These are phyloP conservation scores for Aspergillus candidus DNA, from an alignment of 2,329 filamentous ascomycete species.

Conservation along the genomic window DNA sequence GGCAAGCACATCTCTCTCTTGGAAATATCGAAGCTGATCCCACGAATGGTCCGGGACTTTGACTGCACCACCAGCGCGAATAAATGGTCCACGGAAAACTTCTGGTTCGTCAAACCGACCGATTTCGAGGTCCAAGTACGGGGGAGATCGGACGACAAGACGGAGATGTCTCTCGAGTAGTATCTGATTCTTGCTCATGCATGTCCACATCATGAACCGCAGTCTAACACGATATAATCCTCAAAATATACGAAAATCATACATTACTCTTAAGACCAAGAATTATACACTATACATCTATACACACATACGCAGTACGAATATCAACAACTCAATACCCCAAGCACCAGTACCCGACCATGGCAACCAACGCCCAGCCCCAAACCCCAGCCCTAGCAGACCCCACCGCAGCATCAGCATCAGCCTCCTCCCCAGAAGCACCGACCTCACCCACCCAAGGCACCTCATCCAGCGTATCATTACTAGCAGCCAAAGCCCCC, in stretches of 20 bases:
- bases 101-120: slow-evolving; percentile 41
- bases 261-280: too few species aligned
- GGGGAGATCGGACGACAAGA: background rate
- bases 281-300: too few species aligned
- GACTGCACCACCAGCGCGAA: slow-evolving; percentile 15
- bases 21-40: slow-evolving; percentile 35
- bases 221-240: too few species aligned
- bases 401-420: background rate
- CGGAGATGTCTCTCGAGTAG: too few species aligned
- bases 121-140: slow-evolving; percentile 34
- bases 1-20: slow-evolving; percentile 35
- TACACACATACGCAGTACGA: background rate
- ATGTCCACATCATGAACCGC: too few species aligned
- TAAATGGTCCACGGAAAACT: slow-evolving; percentile 35
- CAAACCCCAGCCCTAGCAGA: background rate
- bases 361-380: slow-evolving; percentile 4
- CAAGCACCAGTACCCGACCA: slow-evolving; percentile 3
- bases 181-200: too few species aligned
- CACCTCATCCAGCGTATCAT: slow-evolving; percentile 17
- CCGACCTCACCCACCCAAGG: slow-evolving; percentile 15
- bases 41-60: slow-evolving; percentile 27
- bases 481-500: slow-evolving; percentile 13
- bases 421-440: background rate
- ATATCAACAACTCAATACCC: background rate
- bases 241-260: too few species aligned